Conservation (phyloP, 2,329 filamentous ascomycete genomes). For the Mycosphaerella arachidis region DNA sequence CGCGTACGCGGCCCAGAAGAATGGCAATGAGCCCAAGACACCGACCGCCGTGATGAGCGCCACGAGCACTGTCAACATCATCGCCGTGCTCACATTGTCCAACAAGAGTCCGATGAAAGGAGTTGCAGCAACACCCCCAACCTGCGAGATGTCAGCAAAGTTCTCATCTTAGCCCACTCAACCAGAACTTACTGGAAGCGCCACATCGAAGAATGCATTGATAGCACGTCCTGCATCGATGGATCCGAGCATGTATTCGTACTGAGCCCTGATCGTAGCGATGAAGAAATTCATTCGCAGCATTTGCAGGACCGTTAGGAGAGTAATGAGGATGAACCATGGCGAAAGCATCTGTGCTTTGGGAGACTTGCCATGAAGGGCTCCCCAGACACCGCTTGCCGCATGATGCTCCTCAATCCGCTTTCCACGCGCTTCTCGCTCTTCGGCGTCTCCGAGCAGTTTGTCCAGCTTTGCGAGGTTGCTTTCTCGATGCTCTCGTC, state of each 20-base stretch:
- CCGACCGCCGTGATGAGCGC: conserved; percentile 68
- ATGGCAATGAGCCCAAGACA: conserved; percentile 69
- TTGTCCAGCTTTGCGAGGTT: conserved; percentile 69
- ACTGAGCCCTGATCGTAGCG: conserved; percentile 76
- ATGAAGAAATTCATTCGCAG: conserved; percentile 81
- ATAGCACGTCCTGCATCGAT: conserved; percentile 59
- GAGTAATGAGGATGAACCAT: conserved; percentile 79
- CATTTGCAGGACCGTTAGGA: conserved; percentile 58
- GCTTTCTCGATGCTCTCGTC: conserved; percentile 57
- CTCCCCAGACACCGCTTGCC: conserved; percentile 75
- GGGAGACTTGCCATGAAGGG: conserved; percentile 69
- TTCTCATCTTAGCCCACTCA: no score
- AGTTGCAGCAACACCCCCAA: conserved; percentile 77
- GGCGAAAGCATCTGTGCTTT: conserved; percentile 68
- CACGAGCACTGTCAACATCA: conserved; percentile 68
- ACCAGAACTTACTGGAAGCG: conserved; percentile 54
- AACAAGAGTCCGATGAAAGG: conserved; percentile 79
- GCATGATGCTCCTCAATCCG: conserved; percentile 15
- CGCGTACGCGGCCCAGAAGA: conserved; percentile 66
- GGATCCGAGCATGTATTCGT: conserved; percentile 68
- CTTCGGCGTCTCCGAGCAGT: conserved; percentile 64
- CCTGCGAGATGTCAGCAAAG: conserved; percentile 2
- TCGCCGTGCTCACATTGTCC: conserved; percentile 68
- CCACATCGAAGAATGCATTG: conserved; percentile 79
- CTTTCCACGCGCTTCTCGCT: conserved; percentile 35